A percentile compares a stretch with the other conserved stretches of the same genome.
Evolutionary conservation across 2,329 filamentous ascomycete species (phyloP).

Genomic region (Trichoderma atrobrunneum): DNA sequence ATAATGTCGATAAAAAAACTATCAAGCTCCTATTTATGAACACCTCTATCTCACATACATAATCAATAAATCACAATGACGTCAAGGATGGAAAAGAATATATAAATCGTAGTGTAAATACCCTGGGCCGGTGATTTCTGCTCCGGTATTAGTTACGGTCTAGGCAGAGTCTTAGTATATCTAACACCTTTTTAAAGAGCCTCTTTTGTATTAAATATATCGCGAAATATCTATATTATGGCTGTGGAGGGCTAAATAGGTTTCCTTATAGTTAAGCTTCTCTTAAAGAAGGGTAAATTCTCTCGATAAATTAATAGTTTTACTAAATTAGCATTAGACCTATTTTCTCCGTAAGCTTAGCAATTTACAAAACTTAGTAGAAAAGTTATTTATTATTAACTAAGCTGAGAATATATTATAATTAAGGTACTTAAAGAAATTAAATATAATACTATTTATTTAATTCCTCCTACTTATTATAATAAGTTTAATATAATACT

Average conservation of each 20-base stretch:
- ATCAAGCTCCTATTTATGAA: no score
- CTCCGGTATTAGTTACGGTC: no score
- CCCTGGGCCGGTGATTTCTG: no score
- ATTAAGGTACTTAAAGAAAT: constrained; percentile 39
- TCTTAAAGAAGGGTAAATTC: constrained; percentile 45
- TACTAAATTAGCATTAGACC: constrained; percentile 41
- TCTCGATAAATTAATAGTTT: constrained; percentile 40
- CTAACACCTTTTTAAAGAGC: not conserved
- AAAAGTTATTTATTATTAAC: constrained; percentile 41
- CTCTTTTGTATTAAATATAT: constrained; percentile 37
- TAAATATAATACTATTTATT: constrained; percentile 46
- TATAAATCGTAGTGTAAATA: no score
- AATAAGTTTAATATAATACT: constrained; percentile 45
- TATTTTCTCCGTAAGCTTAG: constrained; percentile 36
- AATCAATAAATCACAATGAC: no score
- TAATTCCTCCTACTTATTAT: constrained; percentile 46
- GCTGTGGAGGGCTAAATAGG: constrained; percentile 50
- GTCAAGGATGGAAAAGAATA: no score
- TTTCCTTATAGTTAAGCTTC: constrained; percentile 48
- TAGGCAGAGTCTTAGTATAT: no score
- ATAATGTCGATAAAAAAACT: no score
- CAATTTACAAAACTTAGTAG: constrained; percentile 43
- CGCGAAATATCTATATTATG: constrained; percentile 48
- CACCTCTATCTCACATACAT: no score
- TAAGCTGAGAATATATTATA: constrained; percentile 40